phyloP scores from a whole-genome alignment of 179 eudicot genomes.

The Patellifolia procumbens region DNA sequence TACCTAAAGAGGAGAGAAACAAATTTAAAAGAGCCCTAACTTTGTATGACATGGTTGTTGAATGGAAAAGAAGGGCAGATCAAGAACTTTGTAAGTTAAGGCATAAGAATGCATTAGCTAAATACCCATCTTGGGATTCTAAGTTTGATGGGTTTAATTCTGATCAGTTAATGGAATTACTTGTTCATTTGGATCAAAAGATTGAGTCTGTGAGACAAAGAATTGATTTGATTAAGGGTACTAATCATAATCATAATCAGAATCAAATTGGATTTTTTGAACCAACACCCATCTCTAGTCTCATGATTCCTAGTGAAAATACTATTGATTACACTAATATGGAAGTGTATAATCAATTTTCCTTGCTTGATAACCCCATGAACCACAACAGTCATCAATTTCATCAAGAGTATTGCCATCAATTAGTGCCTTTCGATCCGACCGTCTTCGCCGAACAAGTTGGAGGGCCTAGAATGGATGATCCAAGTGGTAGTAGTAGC shows the following conservation, averaged over 20 bases:
- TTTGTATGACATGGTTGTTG: conserved; percentile 30
- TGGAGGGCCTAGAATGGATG: neutral
- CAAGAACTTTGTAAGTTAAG: conserved; percentile 28
- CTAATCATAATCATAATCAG: neutral
- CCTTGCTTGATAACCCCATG: conserved; percentile 6
- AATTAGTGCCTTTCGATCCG: conserved; percentile 18
- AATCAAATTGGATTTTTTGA: neutral
- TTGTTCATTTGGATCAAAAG: conserved; percentile 31
- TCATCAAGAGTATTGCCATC: neutral
- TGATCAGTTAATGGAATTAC: conserved; percentile 27
- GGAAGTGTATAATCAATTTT: neutral
- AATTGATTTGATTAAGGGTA: conserved; percentile 21
- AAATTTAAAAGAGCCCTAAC: conserved; percentile 13
- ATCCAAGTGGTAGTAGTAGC: neutral
- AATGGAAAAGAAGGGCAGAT: conserved; percentile 21
- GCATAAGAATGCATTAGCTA: conserved; percentile 22
- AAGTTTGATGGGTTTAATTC: conserved; percentile 16
- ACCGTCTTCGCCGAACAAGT: conserved; percentile 14
- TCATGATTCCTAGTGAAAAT: neutral
- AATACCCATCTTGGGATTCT: conserved; percentile 23
- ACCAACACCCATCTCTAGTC: neutral
- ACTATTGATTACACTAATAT: neutral
- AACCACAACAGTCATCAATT: neutral
- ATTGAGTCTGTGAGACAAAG: conserved; percentile 21
- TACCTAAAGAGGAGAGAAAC: conserved; percentile 24